Conservation (phyloP, 2,329 filamentous ascomycete species). For the Calonectria henricotiae region DNA sequence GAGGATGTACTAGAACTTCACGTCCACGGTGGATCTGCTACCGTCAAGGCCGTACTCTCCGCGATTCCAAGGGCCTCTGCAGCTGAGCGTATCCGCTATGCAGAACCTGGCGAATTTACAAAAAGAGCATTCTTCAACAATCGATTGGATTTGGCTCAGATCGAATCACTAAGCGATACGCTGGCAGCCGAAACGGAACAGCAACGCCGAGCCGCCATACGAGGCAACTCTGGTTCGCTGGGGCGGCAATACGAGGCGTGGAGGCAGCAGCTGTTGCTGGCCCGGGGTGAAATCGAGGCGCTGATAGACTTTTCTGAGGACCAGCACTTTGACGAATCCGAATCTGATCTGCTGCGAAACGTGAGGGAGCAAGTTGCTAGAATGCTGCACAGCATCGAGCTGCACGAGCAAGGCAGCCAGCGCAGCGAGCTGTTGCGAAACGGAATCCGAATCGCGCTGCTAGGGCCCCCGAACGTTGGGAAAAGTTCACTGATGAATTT, state of each 20-base stretch:
- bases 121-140: conserved; percentile 91
- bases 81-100: conserved; percentile 78
- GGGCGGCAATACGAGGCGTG: conserved; percentile 86
- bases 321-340: conserved; percentile 95
- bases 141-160: conserved; percentile 89
- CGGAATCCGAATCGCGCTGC: conserved; percentile 88
- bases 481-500: conserved; percentile 96
- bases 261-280: conserved; percentile 83
- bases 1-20: conserved; percentile 95
- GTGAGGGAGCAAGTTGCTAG: conserved; percentile 76
- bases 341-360: conserved; percentile 78
- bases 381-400: conserved; percentile 75
- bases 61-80: conserved; percentile 76
- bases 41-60: conserved; percentile 86
- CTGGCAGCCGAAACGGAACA: conserved; percentile 88
- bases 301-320: conserved; percentile 98
- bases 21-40: conserved; percentile 92
- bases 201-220: conserved; percentile 88
- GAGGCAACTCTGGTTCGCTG: conserved; percentile 80
- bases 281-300: conserved; percentile 92
- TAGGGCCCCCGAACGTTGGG: conserved; percentile 94
- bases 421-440: conserved; percentile 87
- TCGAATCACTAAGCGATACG: conserved; percentile 76
- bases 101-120: conserved; percentile 96
- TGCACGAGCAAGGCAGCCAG: conserved; percentile 84